Base-by-base conservation (phyloP, 495 filamentous ascomycete species). In the Aspergillus carlsbadensis region DNA sequence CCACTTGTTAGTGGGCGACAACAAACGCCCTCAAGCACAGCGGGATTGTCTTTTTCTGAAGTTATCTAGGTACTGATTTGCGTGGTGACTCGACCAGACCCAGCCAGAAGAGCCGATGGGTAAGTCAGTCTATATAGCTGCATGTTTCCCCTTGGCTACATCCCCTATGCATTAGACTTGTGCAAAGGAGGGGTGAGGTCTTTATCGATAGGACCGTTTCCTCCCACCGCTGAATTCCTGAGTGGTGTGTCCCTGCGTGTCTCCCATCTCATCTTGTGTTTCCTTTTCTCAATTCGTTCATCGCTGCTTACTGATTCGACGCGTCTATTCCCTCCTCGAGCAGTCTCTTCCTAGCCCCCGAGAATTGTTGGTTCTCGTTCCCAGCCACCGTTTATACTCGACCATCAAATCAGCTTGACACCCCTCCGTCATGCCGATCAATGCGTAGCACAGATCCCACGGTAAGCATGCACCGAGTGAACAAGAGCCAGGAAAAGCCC, bases 161-260 rank as follows among this genome's bases (percentile, higher is more conserved):
- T 26, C 31, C 17, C 35, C 36, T 41, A 14, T 44, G 40, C 52
- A 46, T 56, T 24, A 39, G 22, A 42, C 36, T 20, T 31, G 36
- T 34, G 34, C 33, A 42, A 65, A 57, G 65, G 60, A 62, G 60
- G 65, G 64, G 56, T 48, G 58, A 36, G 33, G 48, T 65, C 60
- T 43, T 61, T 68, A 68, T 68, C 65, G 65, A 68, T 68, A 68
- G 65, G 65, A 47, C 14, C 43, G 37, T 51, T 42, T 46, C 20
- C 29, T 47, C 54, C 47, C 54, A 54, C 53, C 48, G 26, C 59
- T 40, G 24, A 36, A 46, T 48, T 17, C 35, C 26, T 65, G 44
- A 65, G 52, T 65, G 62, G 58, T 54, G 47, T 63, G 65, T 68
- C 61, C 66, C 63, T 69, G 66, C 66, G 63, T 69, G 61, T 61